These are phyloP conservation scores for Diplodia mutila DNA, from an alignment of 2,329 filamentous ascomycete genomes.

Conservation along the genomic window DNA sequence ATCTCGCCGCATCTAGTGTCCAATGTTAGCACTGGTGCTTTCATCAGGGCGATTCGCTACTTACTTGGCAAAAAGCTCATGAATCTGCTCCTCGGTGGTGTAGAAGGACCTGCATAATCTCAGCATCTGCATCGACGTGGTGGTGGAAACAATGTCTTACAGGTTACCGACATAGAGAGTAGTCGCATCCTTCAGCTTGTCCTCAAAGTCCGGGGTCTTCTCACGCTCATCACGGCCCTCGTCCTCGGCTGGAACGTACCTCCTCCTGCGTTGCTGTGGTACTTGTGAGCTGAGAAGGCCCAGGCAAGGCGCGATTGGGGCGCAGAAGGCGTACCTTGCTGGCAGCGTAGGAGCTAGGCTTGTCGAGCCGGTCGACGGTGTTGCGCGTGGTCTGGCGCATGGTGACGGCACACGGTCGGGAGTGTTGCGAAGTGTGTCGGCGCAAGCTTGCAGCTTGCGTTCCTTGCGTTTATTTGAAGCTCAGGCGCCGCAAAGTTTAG, in stretches of 20 bases:
- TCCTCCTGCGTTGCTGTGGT: slow-evolving; percentile 70
- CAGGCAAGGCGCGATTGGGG: slow-evolving; percentile 27
- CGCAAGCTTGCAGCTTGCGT: slow-evolving; percentile 16
- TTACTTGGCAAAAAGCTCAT: slow-evolving; percentile 90
- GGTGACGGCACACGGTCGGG: neutral
- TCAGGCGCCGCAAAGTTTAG: slow-evolving; percentile 3
- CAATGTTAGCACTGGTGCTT: slow-evolving; percentile 23
- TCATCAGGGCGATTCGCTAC: slow-evolving; percentile 25
- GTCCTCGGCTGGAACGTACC: slow-evolving; percentile 64
- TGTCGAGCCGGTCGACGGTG: slow-evolving; percentile 91
- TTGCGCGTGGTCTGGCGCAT: slow-evolving; percentile 59
- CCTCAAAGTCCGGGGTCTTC: slow-evolving; percentile 64
- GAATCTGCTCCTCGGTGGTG: slow-evolving; percentile 98
- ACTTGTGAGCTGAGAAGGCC: slow-evolving; percentile 8
- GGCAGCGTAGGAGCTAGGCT: slow-evolving; percentile 90
- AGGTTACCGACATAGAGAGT: slow-evolving; percentile 98
- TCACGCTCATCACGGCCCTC: slow-evolving; percentile 59
- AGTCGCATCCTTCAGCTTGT: slow-evolving; percentile 82
- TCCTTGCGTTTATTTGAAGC: slow-evolving; percentile 10
- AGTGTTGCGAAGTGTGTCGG: slow-evolving; percentile 6
- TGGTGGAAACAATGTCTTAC: slow-evolving; percentile 53
- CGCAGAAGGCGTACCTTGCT: slow-evolving; percentile 63
- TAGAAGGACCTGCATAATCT: slow-evolving; percentile 76
- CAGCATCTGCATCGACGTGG: neutral
- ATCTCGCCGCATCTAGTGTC: slow-evolving; percentile 78